Percentiles rank a stretch among this genome's conserved stretches.
Evolutionary conservation across 805 yeast genomes (phyloP).

Genomic region (Candida tallmaniae): DNA sequence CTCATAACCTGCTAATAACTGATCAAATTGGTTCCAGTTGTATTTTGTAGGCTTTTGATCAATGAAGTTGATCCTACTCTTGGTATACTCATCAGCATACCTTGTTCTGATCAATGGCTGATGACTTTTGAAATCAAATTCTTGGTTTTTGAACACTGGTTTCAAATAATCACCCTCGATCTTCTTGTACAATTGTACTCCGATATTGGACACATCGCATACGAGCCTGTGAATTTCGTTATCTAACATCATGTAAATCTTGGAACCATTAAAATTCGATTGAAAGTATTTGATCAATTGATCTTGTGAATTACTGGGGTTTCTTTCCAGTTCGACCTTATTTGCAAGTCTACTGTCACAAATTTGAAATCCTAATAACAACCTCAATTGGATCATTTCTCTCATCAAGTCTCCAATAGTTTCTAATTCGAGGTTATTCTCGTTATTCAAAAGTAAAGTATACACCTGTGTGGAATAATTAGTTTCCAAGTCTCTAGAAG

Average conservation of each 20-base stretch:
- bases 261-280: slow-evolving; percentile 44
- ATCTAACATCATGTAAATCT: slow-evolving; percentile 71
- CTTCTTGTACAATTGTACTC: slow-evolving; percentile 65
- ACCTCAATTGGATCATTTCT: slow-evolving; percentile 80
- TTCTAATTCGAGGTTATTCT: slow-evolving; percentile 47
- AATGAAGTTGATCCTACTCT: slow-evolving; percentile 53
- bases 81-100: slow-evolving; percentile 63
- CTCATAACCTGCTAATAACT: slow-evolving; percentile 84
- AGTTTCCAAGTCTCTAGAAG: slow-evolving; percentile 58
- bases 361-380: slow-evolving; percentile 86
- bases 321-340: slow-evolving; percentile 57
- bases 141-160: slow-evolving; percentile 8
- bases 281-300: slow-evolving; percentile 57
- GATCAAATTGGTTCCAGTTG: slow-evolving; percentile 93
- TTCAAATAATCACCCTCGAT: slow-evolving; percentile 8
- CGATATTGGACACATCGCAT: slow-evolving; percentile 68
- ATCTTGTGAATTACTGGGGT: slow-evolving; percentile 52
- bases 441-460: slow-evolving; percentile 64
- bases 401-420: slow-evolving; percentile 60
- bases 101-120: slow-evolving; percentile 63
- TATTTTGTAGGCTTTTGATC: slow-evolving; percentile 49
- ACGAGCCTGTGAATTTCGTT: slow-evolving; percentile 83
- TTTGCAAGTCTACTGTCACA: slow-evolving; percentile 69
- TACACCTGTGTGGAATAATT: slow-evolving; percentile 83
- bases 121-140: slow-evolving; percentile 13